A percentile compares a stretch with the other conserved stretches of the same genome.
phyloP scores from a whole-genome alignment of 129 eudicot genomes.

The Helichrysum umbraculigerum region DNA sequence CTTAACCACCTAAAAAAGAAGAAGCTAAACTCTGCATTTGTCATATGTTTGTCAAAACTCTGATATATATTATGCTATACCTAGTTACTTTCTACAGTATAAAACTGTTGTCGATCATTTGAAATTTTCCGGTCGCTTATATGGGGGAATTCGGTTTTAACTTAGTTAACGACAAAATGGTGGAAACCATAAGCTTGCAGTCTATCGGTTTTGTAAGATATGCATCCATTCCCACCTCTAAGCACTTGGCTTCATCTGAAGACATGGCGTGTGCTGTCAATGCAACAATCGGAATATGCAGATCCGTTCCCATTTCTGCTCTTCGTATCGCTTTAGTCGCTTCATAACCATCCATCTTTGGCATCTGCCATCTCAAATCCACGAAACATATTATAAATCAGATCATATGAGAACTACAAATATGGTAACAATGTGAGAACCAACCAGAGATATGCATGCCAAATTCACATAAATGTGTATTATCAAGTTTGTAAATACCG shows the following conservation, averaged over 20 bases:
- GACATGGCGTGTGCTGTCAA: constrained; percentile 98
- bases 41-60: constrained; percentile 25
- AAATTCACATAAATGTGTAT: background rate
- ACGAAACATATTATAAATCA: constrained; percentile 12
- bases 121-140: constrained; percentile 16
- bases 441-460: background rate
- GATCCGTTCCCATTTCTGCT: constrained; percentile 53
- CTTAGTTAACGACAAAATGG: constrained; percentile 78
- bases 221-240: constrained; percentile 98
- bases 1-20: background rate
- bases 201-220: constrained; percentile 95
- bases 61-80: constrained; percentile 19
- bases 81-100: constrained; percentile 26
- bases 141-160: constrained; percentile 33
- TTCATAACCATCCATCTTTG: constrained; percentile 99
- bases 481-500: no score
- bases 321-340: constrained; percentile 87
- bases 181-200: constrained; percentile 87
- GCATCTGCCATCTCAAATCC: constrained; percentile 58
- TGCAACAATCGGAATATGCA: constrained; percentile 91
- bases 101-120: constrained; percentile 11
- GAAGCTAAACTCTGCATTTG: constrained; percentile 21
- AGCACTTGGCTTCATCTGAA: constrained; percentile 91
- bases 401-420: background rate
- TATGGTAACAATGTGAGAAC: background rate